Evolutionary conservation across 148 eudicot species (phyloP).

Genomic region (Arbutus unedo): DNA sequence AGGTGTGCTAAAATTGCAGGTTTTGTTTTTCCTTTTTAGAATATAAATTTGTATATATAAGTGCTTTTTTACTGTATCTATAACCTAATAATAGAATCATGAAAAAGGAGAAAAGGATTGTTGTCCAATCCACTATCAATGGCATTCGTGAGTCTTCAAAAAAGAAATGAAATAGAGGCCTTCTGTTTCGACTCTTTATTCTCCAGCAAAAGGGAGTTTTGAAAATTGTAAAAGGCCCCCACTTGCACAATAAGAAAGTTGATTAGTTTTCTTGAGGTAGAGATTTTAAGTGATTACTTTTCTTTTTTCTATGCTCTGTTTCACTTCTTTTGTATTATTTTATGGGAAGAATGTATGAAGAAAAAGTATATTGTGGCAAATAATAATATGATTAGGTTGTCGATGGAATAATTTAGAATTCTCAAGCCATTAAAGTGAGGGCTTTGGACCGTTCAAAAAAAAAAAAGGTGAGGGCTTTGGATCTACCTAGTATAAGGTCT

Average conservation of each 20-base stretch:
- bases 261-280: not conserved
- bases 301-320: not conserved
- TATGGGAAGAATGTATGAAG: not conserved
- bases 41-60: not conserved
- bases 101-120: not conserved
- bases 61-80: not conserved
- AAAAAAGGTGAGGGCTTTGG: too few relatives aligned
- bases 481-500: too few relatives aligned
- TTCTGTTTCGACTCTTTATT: constrained; percentile 1
- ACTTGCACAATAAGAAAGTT: not conserved
- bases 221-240: not conserved
- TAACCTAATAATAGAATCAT: not conserved
- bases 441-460: too few relatives aligned
- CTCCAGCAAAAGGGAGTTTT: not conserved
- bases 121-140: constrained; percentile 15
- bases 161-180: not conserved
- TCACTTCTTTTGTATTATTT: not conserved
- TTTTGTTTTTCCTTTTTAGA: not conserved
- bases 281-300: not conserved
- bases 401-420: not conserved
- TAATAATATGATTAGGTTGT: not conserved
- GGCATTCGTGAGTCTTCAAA: constrained; percentile 1
- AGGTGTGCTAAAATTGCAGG: not conserved
- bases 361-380: not conserved
- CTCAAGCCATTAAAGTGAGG: too few relatives aligned